Base-by-base conservation (phyloP, 768 basidiomycete genomes). In the Candolleomyces efflorescens region DNA sequence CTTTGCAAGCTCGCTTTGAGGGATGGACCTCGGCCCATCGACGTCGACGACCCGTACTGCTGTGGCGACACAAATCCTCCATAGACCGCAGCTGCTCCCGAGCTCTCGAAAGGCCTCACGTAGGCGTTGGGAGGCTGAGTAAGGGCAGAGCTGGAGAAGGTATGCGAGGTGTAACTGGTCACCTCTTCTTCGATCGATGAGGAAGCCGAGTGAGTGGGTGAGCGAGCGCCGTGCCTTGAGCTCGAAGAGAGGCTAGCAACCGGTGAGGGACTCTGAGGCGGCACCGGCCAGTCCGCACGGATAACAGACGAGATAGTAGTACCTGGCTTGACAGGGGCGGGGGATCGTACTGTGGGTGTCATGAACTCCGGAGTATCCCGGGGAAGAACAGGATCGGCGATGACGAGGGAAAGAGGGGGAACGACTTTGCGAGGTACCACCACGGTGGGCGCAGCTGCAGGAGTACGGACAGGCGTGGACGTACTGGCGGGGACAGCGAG, bases 61-160 rank as follows among this genome's bases (percentile, higher is more conserved):
- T 32, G 32, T 32, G 32, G 32, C 32, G 32, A 32, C 32, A 32
- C 32, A 32, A 32, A 32, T 63, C 64, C 13, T 55, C 32, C 13
- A 67, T 56, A 32, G 32, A 43, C 17, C 18, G 72, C 66, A 20
- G 69, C 65, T 52, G 72, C 61, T 51, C 64, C 63, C 3, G 71
- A 67, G 15, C 67, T 62, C 38, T 71, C 68, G 23, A 77, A 75
- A 6, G 76, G 74, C 15, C 67, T 62, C 59, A 58, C 18, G 50
- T 59, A n/a, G 10, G 46, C 59, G 66, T 24, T 60, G 62, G 47
- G 5, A 20, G 17, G 15, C 41, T 43, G 41, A 3, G 41, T 17
- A 5, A 17, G 9, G 6, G 41, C 1, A 20, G 46, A 20, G 54
- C 63, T 60, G 47, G 67, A 41, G 1, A 49, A 44, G 17, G 41